Evolutionary conservation across 2,329 filamentous ascomycete species (phyloP).

Genomic region (Periconia sp.): DNA sequence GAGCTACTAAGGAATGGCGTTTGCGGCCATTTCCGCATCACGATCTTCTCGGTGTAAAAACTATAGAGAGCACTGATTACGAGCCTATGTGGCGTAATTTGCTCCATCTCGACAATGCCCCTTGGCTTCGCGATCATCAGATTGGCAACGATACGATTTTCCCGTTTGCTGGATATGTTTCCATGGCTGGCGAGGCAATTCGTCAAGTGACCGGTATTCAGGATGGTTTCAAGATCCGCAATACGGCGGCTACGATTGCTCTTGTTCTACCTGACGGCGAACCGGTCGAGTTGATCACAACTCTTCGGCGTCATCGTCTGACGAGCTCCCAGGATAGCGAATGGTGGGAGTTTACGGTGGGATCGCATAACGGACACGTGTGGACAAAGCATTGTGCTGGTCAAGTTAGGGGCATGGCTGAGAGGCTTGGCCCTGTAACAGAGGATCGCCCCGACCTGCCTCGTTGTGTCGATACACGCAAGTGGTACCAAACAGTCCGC

Average conservation of each 20-base stretch:
- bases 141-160: constrained; percentile 50
- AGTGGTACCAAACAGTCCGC: too few species aligned
- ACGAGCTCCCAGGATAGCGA: constrained; percentile 14
- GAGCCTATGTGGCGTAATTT: constrained; percentile 18
- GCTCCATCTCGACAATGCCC: constrained; percentile 41
- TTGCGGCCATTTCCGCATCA: constrained; percentile 10
- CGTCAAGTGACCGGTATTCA: constrained; percentile 11
- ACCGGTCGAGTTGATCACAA: constrained; percentile 15
- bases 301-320: constrained; percentile 11
- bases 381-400: constrained; percentile 33
- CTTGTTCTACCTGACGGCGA: constrained; percentile 10
- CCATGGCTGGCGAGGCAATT: constrained; percentile 47
- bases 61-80: constrained; percentile 3
- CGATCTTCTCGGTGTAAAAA: constrained; percentile 14
- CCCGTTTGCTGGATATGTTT: constrained; percentile 52
- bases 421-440: too few species aligned
- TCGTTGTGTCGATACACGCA: too few species aligned
- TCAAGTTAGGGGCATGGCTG: constrained; percentile 3
- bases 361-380: constrained; percentile 15
- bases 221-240: constrained; percentile 4
- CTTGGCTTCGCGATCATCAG: constrained; percentile 56
- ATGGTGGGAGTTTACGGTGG: constrained; percentile 19
- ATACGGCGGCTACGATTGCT: constrained; percentile 10
- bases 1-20: constrained; percentile 11
- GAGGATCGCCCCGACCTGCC: too few species aligned